Base-by-base conservation (phyloP, 169 alveolate genomes). In the Ophryocystis elektroscirrha region DNA sequence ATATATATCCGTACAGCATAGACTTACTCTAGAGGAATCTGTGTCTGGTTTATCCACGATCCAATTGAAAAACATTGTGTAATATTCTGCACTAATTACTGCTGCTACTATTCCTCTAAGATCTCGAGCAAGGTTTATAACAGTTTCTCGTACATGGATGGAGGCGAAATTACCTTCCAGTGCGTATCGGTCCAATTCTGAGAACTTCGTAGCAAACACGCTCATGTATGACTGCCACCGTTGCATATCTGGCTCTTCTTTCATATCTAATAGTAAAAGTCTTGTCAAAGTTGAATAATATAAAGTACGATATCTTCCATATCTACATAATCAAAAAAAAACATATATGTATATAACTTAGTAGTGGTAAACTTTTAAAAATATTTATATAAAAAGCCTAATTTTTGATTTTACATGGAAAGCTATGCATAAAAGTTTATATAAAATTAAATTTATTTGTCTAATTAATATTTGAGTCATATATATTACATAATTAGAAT, bases 211-310 rank as follows among this genome's bases (percentile, higher is more conserved):
- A n/a, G n/a, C n/a, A n/a, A n/a, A n/a, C n/a, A n/a, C n/a, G n/a
- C n/a, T n/a, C n/a, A n/a, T n/a, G n/a, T n/a, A n/a, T n/a, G n/a
- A n/a, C n/a, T n/a, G 12, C 29, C 42, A n/a, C 6, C 16, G 15
- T 6, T 5, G n/a, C 16, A 26, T 56, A 48, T 67, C 67, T 46
- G 67, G 71, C 45, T 72, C 80, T 43, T 69, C 70, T 36, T 67
- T 59, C 22, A 71, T 61, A 42, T 77, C 87, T 65, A 78, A 56
- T 61, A 81, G 76, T 45, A 84, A 66, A 43, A 84, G 61, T 57
- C 81, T 84, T 29, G 83, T 74, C 51, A 84, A 72, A 23, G 84
- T 81, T 49, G 78, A 65, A 59, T 84, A 84, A 69, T 81, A 84
- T 26, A 73, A 71, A 16, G 91, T 79, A 28, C 94, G 70, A 66